Evolutionary conservation across 2,329 filamentous ascomycete genomes (phyloP).

Genomic region (Paecilomyces niveus): DNA sequence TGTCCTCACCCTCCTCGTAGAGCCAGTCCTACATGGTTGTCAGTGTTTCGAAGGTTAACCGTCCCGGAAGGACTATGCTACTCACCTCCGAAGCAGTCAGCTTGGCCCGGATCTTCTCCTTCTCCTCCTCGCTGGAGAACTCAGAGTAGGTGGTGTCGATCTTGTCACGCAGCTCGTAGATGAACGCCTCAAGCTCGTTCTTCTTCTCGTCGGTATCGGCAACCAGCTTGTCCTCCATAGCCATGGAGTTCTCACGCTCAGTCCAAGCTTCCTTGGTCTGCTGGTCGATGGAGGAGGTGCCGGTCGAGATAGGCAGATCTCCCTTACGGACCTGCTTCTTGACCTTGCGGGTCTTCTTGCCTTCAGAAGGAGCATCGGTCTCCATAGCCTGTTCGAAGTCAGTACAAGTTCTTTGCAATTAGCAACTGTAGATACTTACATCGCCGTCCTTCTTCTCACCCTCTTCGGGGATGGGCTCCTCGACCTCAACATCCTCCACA

Average conservation of each 20-base stretch:
- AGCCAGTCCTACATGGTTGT: conserved; percentile 74
- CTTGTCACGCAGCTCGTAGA: conserved; percentile 95
- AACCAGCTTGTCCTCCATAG: conserved; percentile 97
- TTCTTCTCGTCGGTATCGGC: conserved; percentile 99
- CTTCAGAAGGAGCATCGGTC: conserved; percentile 59
- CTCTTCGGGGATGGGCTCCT: conserved; percentile 81
- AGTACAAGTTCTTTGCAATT: conserved; percentile 1
- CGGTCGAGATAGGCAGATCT: conserved; percentile 79
- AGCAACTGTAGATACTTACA: conserved; percentile 26
- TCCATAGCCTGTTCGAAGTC: conserved; percentile 65
- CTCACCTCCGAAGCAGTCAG: conserved; percentile 80
- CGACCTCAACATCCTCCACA: conserved; percentile 94
- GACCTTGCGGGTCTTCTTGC: conserved; percentile 83
- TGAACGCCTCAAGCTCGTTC: conserved; percentile 97
- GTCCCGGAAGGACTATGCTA: conserved; percentile 5
- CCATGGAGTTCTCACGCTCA: conserved; percentile 85
- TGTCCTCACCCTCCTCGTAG: conserved; percentile 93
- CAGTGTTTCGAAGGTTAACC: conserved; percentile 7
- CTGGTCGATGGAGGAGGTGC: conserved; percentile 71
- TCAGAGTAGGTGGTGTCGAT: conserved; percentile 86
- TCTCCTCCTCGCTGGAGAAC: conserved; percentile 86
- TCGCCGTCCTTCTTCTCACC: conserved; percentile 57
- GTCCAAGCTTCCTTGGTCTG: conserved; percentile 57
- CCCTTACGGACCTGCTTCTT: conserved; percentile 99
- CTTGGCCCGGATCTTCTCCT: conserved; percentile 75